Evolutionary conservation across 108 stramenopile species (phyloP).

Genomic region (Conticribra weissflogii): DNA sequence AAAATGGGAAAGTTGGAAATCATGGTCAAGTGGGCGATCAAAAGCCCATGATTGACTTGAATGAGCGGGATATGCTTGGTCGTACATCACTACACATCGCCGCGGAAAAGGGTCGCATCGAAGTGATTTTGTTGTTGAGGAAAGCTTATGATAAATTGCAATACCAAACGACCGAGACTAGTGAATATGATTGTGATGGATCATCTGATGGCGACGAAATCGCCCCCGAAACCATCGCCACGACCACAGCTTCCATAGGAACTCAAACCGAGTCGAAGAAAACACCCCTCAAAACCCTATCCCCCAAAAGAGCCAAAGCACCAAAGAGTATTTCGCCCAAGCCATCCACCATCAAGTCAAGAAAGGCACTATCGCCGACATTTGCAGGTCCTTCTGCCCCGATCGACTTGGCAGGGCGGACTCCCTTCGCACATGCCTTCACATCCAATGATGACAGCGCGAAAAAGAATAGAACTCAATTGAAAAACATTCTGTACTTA

Average conservation of each 20-base stretch:
- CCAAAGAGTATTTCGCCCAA: not conserved
- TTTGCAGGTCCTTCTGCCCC: conserved; percentile 50
- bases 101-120: conserved; percentile 63
- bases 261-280: not conserved
- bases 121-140: conserved; percentile 55
- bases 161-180: not conserved
- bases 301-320: not conserved
- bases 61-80: conserved; percentile 64
- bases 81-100: conserved; percentile 87
- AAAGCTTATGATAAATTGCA: conserved; percentile 24
- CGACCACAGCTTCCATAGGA: not conserved
- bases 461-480: conserved; percentile 37
- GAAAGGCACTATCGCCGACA: conserved; percentile 1
- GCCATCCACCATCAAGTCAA: not conserved
- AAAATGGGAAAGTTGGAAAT: conserved; percentile 9
- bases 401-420: conserved; percentile 66
- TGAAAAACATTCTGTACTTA: conserved; percentile 59
- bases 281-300: not conserved
- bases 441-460: conserved; percentile 60
- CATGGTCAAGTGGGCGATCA: not conserved
- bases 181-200: conserved; percentile 7
- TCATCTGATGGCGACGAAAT: not conserved
- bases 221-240: not conserved
- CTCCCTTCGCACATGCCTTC: conserved; percentile 68
- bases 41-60: conserved; percentile 22